Conservation (phyloP, 2,329 filamentous ascomycete species). For the Fusarium guadeloupense region DNA sequence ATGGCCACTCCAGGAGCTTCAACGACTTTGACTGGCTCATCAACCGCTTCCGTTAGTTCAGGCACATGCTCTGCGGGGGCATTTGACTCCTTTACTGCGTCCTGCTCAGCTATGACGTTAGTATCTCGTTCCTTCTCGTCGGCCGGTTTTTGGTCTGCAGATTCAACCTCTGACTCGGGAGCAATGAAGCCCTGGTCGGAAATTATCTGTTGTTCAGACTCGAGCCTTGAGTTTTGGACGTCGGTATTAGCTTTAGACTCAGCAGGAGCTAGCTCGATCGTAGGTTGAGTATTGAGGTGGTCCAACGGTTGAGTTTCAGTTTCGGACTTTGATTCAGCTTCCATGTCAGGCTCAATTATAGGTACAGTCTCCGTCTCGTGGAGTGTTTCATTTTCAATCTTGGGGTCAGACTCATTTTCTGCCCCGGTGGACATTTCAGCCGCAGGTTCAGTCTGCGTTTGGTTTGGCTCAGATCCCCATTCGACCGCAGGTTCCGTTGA, state of each 20-base stretch:
- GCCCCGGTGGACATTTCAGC: constrained; percentile 12
- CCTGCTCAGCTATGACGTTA: constrained; percentile 25
- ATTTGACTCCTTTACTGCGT: not conserved
- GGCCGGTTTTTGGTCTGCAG: constrained; percentile 20
- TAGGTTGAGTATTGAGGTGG: constrained; percentile 21
- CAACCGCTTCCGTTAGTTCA: not conserved
- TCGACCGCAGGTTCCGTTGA: constrained; percentile 27
- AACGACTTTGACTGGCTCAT: constrained; percentile 2
- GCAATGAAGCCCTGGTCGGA: constrained; percentile 31
- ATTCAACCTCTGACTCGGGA: constrained; percentile 33
- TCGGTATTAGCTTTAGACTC: constrained; percentile 28
- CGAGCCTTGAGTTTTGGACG: constrained; percentile 13
- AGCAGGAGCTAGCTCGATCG: constrained; percentile 23
- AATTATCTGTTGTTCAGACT: constrained; percentile 27
- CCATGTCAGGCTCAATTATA: constrained; percentile 43
- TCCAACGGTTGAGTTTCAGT: constrained; percentile 37
- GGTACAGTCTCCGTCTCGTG: constrained; percentile 38
- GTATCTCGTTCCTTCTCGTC: constrained; percentile 14
- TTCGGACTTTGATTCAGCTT: constrained; percentile 43
- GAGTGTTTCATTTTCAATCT: constrained; percentile 36
- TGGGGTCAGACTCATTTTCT: constrained; percentile 27
- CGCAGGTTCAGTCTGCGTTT: constrained; percentile 19
- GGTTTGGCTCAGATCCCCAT: constrained; percentile 30
- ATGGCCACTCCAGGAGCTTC: not conserved
- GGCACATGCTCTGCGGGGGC: not conserved